Evolutionary conservation across 148 eudicot genomes (phyloP), one percentile per base, ranked within the genome.

Genomic region (Vaccinium macrocarpon): DNA sequence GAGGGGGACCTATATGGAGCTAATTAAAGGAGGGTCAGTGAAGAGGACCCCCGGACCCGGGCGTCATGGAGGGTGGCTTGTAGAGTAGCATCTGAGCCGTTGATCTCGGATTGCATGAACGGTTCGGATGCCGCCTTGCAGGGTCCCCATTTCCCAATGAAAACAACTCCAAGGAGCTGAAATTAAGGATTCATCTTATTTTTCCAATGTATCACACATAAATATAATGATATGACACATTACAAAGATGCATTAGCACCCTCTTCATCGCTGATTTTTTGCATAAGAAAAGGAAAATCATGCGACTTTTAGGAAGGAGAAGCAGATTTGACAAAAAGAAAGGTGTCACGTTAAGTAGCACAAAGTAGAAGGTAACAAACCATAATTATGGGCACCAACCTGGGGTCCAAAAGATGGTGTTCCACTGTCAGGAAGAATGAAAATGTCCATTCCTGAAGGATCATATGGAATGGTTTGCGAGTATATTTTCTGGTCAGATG

Each of bases 401-500:
- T 91, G 83, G 8, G 56, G 78, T 21, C 82, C 80, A 77, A 78
- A 74, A 76, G 29, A 59, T 21, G 70, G 50, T 46, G 88, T 55
- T 74, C 85, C 88, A 78, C 46, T 89, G 57, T 88, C 90, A 59
- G 93, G 94, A 86, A 96, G 90, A 86, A 93, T 82, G 84, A 86
- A 85, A 73, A 94, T 84, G 86, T 91, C 89, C 76, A 79, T 90
- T 50, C 87, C 85, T 85, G 91, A 87, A 85, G 84, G 86, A 23
- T 91, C 87, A 56, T 61, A 75, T 6, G 98, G 98, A 85, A 97
- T 82, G 14, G 96, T 87, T 86, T 97, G 99, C 0, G 99, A 95
- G 88, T 91, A 97, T 85, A 93, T 90, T 86, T 95, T 93, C 86
- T 97, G 98, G 87, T 93, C 97, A 55, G 84, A 80, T 77, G 92